A percentile compares a stretch with the other conserved stretches of the same genome.
Evolutionary conservation across 176 grass and related monocot genomes (phyloP).

Genomic region (Triticum turgidum): DNA sequence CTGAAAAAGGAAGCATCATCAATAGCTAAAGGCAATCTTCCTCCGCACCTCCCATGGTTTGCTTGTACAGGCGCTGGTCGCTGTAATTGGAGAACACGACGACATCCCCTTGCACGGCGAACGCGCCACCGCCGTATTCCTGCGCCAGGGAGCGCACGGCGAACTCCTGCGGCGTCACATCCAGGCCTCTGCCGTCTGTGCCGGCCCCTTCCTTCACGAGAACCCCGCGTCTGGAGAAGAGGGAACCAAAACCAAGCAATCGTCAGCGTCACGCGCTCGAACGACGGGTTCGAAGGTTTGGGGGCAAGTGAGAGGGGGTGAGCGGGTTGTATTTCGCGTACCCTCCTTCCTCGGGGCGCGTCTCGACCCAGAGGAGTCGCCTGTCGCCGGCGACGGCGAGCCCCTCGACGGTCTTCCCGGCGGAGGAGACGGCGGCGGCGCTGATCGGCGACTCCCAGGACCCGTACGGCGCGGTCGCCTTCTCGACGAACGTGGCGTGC

Average conservation of each 20-base stretch:
- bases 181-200: slow-evolving; percentile 18
- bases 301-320: neutral
- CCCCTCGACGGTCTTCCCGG: slow-evolving; percentile 65
- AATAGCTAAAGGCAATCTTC: neutral
- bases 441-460: slow-evolving; percentile 94
- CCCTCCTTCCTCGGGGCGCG: slow-evolving; percentile 80
- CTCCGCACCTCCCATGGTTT: slow-evolving; percentile 53
- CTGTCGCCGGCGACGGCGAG: slow-evolving; percentile 72
- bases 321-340: neutral
- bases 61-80: slow-evolving; percentile 76
- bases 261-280: neutral
- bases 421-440: slow-evolving; percentile 59
- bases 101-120: slow-evolving; percentile 48
- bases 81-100: slow-evolving; percentile 79
- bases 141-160: slow-evolving; percentile 64
- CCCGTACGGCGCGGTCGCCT: slow-evolving; percentile 60
- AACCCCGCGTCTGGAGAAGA: slow-evolving; percentile 66
- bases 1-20: neutral
- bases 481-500: slow-evolving; percentile 14
- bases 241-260: neutral
- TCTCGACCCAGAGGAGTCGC: slow-evolving; percentile 77
- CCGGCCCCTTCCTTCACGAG: slow-evolving; percentile 64
- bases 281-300: neutral
- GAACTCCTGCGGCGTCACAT: slow-evolving; percentile 65
- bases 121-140: slow-evolving; percentile 72